These are phyloP conservation scores for Ceratobasidium sp. DNA, from an alignment of 1,284 basidiomycete genomes.

Conservation along the genomic window DNA sequence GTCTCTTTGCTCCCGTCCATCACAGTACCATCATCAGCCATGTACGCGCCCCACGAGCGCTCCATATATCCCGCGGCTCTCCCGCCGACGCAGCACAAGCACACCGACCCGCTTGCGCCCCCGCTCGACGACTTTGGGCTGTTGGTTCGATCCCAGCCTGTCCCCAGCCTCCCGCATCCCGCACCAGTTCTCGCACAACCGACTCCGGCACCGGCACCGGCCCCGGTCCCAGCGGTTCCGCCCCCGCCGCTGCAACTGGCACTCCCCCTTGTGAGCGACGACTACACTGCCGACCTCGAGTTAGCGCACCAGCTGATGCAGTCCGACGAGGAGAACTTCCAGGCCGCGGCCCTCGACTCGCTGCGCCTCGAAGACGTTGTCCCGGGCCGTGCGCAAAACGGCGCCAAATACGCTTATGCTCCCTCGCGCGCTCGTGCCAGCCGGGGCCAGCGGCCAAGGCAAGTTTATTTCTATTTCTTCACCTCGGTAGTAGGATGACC, in stretches of 20 bases:
- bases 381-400: not conserved
- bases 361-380: conserved; percentile 5
- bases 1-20: not conserved
- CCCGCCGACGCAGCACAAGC: not conserved
- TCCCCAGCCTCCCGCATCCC: not conserved
- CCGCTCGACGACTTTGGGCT: not conserved
- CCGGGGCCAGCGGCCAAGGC: not conserved
- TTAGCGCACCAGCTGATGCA: conserved; percentile 24
- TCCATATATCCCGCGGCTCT: not conserved
- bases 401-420: conserved; percentile 8
- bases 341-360: not conserved
- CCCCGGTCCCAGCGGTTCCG: not conserved
- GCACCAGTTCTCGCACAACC: no score
- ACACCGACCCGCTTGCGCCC: not conserved
- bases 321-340: conserved; percentile 9
- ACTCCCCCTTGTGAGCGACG: conserved; percentile 29
- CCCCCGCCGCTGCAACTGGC: not conserved
- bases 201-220: not conserved
- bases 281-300: not conserved
- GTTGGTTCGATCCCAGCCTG: not conserved
- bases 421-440: not conserved
- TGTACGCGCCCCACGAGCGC: conserved; percentile 19
- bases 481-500: no score
- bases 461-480: no score
- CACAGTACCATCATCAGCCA: conserved; percentile 2